Evolutionary conservation across 2,329 filamentous ascomycete species (phyloP), one percentile per base, ranked within the genome.

Genomic region (Phialocephala sp.): DNA sequence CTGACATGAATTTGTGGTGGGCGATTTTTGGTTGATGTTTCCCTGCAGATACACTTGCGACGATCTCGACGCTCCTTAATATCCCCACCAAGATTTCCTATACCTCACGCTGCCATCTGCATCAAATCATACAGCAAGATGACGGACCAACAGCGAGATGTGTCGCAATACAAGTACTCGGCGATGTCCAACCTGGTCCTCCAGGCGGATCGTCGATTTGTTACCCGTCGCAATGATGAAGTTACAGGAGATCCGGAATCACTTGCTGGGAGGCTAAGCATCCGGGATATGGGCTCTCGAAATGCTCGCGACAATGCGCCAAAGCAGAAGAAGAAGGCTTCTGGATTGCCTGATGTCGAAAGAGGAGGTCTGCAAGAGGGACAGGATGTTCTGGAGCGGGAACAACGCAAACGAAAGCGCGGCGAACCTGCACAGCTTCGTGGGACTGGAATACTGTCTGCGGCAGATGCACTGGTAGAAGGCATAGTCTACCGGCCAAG

Each of bases 151-250:
- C 84, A 89, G 76, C 87, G 87, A 80, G 88, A 95, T 90, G 91
- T 97, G 76, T 94, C 93, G 80, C 94, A 97, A 82, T 97, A 97
- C 87, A 97, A 97, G 82, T 97, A 97, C 87, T 93, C 93, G 89
- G 93, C 92, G 80, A 98, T 99, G 95, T 99, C 95, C 83, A 99
- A 99, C 89, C 91, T 99, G 93, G 95, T 99, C 78, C 92, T 99
- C 88, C 95, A 99, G 91, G 94, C 93, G 83, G 95, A 99, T 84
- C 91, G 94, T 82, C 91, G 95, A 75, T 98, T 99, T 78, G 91
- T 97, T 74, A 93, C 93, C 70, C 89, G 95, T 78, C 89, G 93
- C 75, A 93, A 90, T 73, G 94, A 99, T 80, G 96, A 99, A 82
- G 90, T 93, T 70, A 98, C 94, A 60, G 95, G 95, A 74, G 95